phyloP scores from a whole-genome alignment of 1,139 yeast species.

The Blastobotrys malaysiensis region DNA sequence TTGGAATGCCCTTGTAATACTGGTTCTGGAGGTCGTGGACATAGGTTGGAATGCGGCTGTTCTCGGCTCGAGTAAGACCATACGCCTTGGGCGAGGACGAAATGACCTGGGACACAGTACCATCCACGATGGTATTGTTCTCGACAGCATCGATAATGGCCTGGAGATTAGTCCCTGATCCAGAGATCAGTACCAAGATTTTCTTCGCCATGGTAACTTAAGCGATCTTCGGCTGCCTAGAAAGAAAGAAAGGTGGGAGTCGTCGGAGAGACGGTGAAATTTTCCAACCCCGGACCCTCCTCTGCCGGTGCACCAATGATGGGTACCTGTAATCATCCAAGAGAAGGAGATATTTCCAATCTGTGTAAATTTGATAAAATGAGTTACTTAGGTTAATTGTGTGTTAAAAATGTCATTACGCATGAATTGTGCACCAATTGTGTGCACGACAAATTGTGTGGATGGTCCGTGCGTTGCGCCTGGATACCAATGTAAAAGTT shows the following conservation, averaged over 20 bases:
- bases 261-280: neutral
- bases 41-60: constrained; percentile 61
- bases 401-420: too few species aligned
- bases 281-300: neutral
- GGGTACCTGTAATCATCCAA: too few species aligned
- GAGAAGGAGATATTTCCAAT: too few species aligned
- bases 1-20: constrained; percentile 73
- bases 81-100: constrained; percentile 80
- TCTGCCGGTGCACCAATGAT: neutral
- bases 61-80: constrained; percentile 73
- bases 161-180: constrained; percentile 89
- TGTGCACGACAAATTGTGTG: too few species aligned
- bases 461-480: too few species aligned
- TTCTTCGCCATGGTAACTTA: constrained; percentile 15
- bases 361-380: too few species aligned
- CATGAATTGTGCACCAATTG: too few species aligned
- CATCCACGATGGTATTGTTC: constrained; percentile 42
- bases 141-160: constrained; percentile 77
- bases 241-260: neutral
- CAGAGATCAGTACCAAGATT: constrained; percentile 81
- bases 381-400: too few species aligned
- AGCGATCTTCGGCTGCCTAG: neutral
- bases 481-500: too few species aligned
- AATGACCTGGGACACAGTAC: constrained; percentile 64
- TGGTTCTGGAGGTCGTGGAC: constrained; percentile 59